Conservation (phyloP, 1,139 yeast genomes). For the Kodamaea fungicola region DNA sequence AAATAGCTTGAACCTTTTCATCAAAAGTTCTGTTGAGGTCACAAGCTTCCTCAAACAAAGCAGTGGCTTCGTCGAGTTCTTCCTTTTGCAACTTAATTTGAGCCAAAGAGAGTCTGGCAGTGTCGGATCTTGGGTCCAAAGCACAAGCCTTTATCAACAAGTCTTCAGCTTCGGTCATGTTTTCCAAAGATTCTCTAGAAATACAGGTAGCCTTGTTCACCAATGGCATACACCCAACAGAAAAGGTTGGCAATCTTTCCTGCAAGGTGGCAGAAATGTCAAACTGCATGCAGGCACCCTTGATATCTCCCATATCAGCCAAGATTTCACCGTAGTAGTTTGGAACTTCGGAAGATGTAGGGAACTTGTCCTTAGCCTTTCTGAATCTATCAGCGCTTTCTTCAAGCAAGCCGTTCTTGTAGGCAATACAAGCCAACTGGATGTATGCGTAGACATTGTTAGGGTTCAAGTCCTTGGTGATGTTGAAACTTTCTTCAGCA, state of each 20-base stretch:
- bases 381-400: constrained; percentile 68
- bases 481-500: constrained; percentile 74
- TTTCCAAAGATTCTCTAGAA: constrained; percentile 54
- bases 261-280: constrained; percentile 86
- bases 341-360: constrained; percentile 87
- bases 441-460: constrained; percentile 81
- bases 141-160: constrained; percentile 75
- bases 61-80: constrained; percentile 77
- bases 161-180: constrained; percentile 59
- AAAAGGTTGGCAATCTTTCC: constrained; percentile 54
- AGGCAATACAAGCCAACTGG: constrained; percentile 89
- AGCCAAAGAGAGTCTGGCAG: constrained; percentile 86
- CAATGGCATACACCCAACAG: constrained; percentile 85
- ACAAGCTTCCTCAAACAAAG: constrained; percentile 78
- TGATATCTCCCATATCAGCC: constrained; percentile 73
- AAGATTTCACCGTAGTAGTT: constrained; percentile 94
- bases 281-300: constrained; percentile 77
- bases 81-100: constrained; percentile 86
- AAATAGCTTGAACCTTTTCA: constrained; percentile 88
- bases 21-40: constrained; percentile 77
- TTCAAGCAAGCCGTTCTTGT: constrained; percentile 67
- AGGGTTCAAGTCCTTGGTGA: constrained; percentile 72
- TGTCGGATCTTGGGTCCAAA: constrained; percentile 82
- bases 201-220: constrained; percentile 83
- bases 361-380: constrained; percentile 73